phyloP scores from a whole-genome alignment of 371 early-diverging fungal species.

The Dichotomocladium elegans region DNA sequence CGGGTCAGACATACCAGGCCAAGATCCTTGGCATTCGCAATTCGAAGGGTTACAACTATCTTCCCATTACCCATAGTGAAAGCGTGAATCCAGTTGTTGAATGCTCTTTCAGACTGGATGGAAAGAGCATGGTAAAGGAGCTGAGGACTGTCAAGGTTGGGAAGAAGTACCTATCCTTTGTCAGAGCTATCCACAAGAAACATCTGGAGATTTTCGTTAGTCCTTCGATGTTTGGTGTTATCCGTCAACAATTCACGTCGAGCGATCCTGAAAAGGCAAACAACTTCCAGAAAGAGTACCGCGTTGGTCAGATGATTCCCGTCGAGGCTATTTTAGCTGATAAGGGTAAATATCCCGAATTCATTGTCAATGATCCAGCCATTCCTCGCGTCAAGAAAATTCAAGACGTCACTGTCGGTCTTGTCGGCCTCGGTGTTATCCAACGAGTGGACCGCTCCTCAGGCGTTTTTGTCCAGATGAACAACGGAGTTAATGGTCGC shows the following conservation, averaged over 20 bases:
- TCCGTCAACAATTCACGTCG: conserved; percentile 46
- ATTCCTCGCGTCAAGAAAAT: conserved; percentile 29
- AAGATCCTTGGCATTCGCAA: conserved; percentile 66
- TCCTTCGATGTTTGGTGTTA: conserved; percentile 38
- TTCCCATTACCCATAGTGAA: conserved; percentile 58
- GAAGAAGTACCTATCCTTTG: conserved; percentile 49
- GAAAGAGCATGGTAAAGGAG: conserved; percentile 12
- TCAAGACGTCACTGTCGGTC: conserved; percentile 48
- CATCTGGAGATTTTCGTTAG: conserved; percentile 44
- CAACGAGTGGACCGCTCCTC: conserved; percentile 31
- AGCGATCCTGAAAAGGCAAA: conserved; percentile 38
- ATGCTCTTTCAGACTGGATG: conserved; percentile 24
- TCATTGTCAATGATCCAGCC: conserved; percentile 29
- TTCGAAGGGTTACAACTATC: conserved; percentile 50
- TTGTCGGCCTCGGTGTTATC: conserved; percentile 49
- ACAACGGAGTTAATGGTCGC: conserved; percentile 51
- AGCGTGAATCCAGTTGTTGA: conserved; percentile 15
- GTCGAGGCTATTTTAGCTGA: conserved; percentile 50
- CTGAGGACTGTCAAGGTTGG: conserved; percentile 47
- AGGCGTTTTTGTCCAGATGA: conserved; percentile 52
- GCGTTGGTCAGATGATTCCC: conserved; percentile 54
- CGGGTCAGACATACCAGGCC: conserved; percentile 43
- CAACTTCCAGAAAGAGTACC: conserved; percentile 46
- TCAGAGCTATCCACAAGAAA: conserved; percentile 44
- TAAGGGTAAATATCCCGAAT: conserved; percentile 33